A percentile compares a stretch with the other conserved stretches of the same genome.
Evolutionary conservation across 345 rosid species (phyloP).

Genomic region (Hirschfeldia incana): DNA sequence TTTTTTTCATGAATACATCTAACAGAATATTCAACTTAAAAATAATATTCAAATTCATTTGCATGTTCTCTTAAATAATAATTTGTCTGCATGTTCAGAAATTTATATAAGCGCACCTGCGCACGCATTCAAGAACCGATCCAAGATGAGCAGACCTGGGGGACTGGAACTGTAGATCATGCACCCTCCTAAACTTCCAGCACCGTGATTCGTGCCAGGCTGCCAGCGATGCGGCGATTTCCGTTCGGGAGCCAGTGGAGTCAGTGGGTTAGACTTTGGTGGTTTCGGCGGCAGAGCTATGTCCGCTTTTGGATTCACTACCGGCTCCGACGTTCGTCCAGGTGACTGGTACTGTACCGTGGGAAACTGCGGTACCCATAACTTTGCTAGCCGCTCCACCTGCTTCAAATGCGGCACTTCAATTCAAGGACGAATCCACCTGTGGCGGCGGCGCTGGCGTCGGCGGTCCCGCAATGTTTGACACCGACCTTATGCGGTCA

Average conservation of each 20-base stretch:
- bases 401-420: slow-evolving; percentile 87
- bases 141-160: slow-evolving; percentile 75
- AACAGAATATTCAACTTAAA: neutral
- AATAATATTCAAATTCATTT: neutral
- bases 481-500: slow-evolving; percentile 49
- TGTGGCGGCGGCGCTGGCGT: slow-evolving; percentile 40
- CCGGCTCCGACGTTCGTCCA: slow-evolving; percentile 89
- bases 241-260: slow-evolving; percentile 51
- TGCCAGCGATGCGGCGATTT: slow-evolving; percentile 61
- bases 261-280: slow-evolving; percentile 53
- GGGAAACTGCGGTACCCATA: slow-evolving; percentile 88
- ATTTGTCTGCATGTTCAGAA: slow-evolving; percentile 16
- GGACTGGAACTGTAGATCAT: slow-evolving; percentile 87
- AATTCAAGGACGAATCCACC: slow-evolving; percentile 57
- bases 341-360: slow-evolving; percentile 95
- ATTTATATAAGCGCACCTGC: slow-evolving; percentile 1
- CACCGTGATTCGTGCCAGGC: slow-evolving; percentile 65
- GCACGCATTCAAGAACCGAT: neutral
- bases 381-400: slow-evolving; percentile 84
- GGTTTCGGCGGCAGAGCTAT: slow-evolving; percentile 54
- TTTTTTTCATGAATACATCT: neutral
- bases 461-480: slow-evolving; percentile 34
- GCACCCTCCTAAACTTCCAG: slow-evolving; percentile 84
- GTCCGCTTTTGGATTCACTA: slow-evolving; percentile 61
- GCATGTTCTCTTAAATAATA: neutral